Evolutionary conservation across 208 protist species (phyloP).

Genomic region (Trypanosoma lewisi): DNA sequence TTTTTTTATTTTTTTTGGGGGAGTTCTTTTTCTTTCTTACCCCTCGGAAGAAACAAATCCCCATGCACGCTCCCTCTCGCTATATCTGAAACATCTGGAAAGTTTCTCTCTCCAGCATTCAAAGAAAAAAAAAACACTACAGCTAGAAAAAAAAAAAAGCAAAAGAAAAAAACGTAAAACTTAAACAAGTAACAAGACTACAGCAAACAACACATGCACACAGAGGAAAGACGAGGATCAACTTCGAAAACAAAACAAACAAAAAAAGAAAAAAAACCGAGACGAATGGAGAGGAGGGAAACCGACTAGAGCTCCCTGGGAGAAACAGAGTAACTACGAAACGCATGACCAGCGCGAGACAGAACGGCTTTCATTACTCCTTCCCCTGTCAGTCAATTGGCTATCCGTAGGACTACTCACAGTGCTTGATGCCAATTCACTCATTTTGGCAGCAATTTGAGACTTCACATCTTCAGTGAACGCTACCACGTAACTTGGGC

Average conservation of each 20-base stretch:
- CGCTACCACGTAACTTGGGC: slow-evolving; percentile 73
- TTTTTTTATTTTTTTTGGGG: no score
- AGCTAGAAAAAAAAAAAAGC: no score
- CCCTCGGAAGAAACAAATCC: no score
- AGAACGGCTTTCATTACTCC: neutral
- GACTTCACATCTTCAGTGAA: slow-evolving; percentile 63
- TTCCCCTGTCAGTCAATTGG: neutral
- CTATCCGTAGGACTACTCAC: neutral
- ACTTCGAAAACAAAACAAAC: neutral
- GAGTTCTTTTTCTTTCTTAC: no score
- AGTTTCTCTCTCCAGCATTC: no score
- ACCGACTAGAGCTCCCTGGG: neutral
- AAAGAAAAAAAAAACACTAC: no score
- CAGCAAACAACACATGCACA: neutral
- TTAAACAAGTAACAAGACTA: neutral
- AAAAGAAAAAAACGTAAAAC: no score
- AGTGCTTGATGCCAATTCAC: slow-evolving; percentile 41
- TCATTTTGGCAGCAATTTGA: slow-evolving; percentile 64
- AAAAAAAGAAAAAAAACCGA: neutral
- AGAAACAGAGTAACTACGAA: slow-evolving; percentile 1
- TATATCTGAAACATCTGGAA: no score
- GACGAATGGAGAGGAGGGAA: no score
- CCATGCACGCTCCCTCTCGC: no score
- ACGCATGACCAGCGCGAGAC: neutral
- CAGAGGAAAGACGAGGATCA: neutral